Evolutionary conservation across 2,329 filamentous ascomycete genomes (phyloP).

Genomic region (Nectriaceae sp.): DNA sequence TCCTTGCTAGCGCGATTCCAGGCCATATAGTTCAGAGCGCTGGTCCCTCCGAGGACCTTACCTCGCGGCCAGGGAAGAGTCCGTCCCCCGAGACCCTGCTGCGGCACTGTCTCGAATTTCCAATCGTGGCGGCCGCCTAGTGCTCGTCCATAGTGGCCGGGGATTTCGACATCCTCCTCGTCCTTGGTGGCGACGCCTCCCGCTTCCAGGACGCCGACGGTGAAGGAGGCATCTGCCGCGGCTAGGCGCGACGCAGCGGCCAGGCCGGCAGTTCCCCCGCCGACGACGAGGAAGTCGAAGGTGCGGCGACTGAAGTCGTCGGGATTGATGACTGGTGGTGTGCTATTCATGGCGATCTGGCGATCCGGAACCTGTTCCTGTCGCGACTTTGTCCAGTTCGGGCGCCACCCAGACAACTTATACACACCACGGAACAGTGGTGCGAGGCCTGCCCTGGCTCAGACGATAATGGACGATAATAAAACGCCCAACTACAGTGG

Average conservation of each 20-base stretch:
- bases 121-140: slow-evolving; percentile 43
- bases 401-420: slow-evolving; percentile 1
- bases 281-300: slow-evolving; percentile 47
- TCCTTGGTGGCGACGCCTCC: slow-evolving; percentile 28
- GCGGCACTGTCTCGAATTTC: slow-evolving; percentile 42
- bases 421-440: background rate
- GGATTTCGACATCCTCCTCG: slow-evolving; percentile 39
- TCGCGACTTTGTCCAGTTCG: background rate
- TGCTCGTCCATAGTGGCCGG: slow-evolving; percentile 37
- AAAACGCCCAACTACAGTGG: background rate
- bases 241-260: slow-evolving; percentile 50
- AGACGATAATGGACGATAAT: slow-evolving; percentile 3
- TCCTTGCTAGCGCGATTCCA: slow-evolving; percentile 47
- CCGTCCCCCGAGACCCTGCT: slow-evolving; percentile 40
- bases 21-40: slow-evolving; percentile 61
- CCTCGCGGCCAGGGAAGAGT: slow-evolving; percentile 44
- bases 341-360: slow-evolving; percentile 12
- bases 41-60: slow-evolving; percentile 63
- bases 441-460: background rate
- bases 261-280: slow-evolving; percentile 58
- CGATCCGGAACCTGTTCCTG: background rate
- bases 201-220: slow-evolving; percentile 35
- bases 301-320: slow-evolving; percentile 24
- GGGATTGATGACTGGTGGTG: slow-evolving; percentile 2
- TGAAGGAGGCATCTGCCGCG: slow-evolving; percentile 36